Conservation (phyloP, 345 rosid species). For the Hypericum perforatum region DNA sequence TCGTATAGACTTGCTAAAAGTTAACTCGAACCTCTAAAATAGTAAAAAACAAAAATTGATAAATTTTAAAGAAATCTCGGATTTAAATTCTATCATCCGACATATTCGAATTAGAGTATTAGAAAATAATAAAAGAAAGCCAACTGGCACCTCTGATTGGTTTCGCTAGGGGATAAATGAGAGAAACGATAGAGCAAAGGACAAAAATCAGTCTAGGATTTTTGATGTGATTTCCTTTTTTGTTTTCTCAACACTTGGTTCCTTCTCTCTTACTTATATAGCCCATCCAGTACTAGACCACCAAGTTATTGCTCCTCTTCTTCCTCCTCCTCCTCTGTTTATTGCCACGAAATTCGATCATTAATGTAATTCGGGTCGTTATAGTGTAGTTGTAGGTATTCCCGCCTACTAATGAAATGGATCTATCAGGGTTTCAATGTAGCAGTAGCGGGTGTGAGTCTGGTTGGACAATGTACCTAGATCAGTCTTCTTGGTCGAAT, state of each 20-base stretch:
- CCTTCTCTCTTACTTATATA: constrained; percentile 20
- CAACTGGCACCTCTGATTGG: constrained; percentile 61
- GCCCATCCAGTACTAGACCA: constrained; percentile 1
- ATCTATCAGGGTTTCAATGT: constrained; percentile 38
- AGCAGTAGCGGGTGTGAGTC: constrained; percentile 61
- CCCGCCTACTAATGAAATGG: constrained; percentile 23
- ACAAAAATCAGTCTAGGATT: constrained; percentile 34
- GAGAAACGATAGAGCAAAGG: constrained; percentile 24
- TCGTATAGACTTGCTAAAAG: constrained; percentile 13
- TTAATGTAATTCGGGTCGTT: background rate
- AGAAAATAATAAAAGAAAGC: constrained; percentile 14
- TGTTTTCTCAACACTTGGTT: too few relatives aligned
- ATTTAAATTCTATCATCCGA: too few relatives aligned
- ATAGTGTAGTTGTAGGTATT: background rate
- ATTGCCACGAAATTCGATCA: too few relatives aligned
- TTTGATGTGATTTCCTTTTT: constrained; percentile 22
- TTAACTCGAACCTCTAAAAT: too few relatives aligned
- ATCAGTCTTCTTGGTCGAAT: constrained; percentile 40
- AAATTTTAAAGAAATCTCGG: too few relatives aligned
- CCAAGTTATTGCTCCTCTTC: background rate
- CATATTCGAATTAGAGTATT: too few relatives aligned
- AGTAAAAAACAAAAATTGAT: too few relatives aligned
- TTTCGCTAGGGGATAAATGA: constrained; percentile 22
- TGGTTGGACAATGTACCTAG: constrained; percentile 73
- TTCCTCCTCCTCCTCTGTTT: background rate